A percentile compares a stretch with the other conserved stretches of the same genome.
Evolutionary conservation across 768 basidiomycete genomes (phyloP).

Genomic region (Leccinum uliginosum): DNA sequence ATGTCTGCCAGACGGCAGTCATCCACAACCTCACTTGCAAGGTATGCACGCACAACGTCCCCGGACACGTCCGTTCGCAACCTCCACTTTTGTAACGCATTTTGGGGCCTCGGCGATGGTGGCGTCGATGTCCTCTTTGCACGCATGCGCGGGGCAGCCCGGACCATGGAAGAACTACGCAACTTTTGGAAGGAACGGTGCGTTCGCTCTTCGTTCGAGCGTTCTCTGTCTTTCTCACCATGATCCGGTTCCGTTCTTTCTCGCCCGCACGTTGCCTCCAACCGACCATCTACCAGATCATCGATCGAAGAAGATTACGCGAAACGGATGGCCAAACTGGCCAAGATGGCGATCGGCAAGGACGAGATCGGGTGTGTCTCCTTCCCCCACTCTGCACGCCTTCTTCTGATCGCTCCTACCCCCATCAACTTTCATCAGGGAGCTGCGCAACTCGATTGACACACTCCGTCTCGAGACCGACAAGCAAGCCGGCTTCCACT

Average conservation of each 20-base stretch:
- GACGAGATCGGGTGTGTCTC: constrained; percentile 89
- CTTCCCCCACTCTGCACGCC: background rate
- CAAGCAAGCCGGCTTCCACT: constrained; percentile 69
- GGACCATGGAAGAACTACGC: constrained; percentile 85
- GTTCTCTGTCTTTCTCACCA: background rate
- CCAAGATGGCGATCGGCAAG: constrained; percentile 70
- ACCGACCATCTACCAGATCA: constrained; percentile 45
- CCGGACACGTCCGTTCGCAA: constrained; percentile 42
- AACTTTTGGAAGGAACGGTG: constrained; percentile 94
- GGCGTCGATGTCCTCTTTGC: constrained; percentile 91
- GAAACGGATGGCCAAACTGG: constrained; percentile 73
- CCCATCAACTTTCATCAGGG: constrained; percentile 41
- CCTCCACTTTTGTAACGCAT: constrained; percentile 92
- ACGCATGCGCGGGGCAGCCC: constrained; percentile 77
- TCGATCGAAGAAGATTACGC: constrained; percentile 95
- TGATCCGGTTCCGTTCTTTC: background rate
- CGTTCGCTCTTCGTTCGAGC: constrained; percentile 16
- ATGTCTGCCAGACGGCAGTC: constrained; percentile 78
- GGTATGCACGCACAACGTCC: constrained; percentile 57
- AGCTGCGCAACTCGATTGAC: constrained; percentile 76
- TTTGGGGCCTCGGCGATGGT: constrained; percentile 86
- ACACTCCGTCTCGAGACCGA: constrained; percentile 81
- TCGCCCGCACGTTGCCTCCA: background rate
- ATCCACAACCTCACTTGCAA: constrained; percentile 77
- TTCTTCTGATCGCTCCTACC: background rate